phyloP scores from a whole-genome alignment of 768 basidiomycete species.

The Leccinum incarnatum region DNA sequence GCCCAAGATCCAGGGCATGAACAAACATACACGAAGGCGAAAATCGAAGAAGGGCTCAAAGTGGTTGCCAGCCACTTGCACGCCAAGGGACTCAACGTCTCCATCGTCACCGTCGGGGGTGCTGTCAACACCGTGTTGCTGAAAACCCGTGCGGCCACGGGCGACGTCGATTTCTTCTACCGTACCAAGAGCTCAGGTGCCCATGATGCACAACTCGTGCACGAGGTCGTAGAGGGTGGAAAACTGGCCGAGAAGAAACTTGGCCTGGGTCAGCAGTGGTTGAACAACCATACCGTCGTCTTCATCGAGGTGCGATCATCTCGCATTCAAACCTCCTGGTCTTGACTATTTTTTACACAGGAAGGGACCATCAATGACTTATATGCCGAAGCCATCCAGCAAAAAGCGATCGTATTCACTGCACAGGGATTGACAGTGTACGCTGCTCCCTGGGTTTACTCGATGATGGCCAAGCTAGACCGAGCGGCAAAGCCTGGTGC shows the following conservation, averaged over 20 bases:
- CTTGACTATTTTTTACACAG: background rate
- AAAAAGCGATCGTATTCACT: constrained; percentile 3
- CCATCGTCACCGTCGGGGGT: constrained; percentile 9
- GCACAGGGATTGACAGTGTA: constrained; percentile 12
- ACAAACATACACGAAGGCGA: constrained; percentile 3
- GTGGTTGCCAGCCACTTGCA: constrained; percentile 3
- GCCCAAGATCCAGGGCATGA: background rate
- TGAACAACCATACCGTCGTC: constrained; percentile 9
- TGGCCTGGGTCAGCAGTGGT: constrained; percentile 3
- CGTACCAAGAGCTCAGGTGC: background rate
- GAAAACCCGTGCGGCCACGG: constrained; percentile 5
- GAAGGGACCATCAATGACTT: background rate
- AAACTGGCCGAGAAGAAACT: background rate
- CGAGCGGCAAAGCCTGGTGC: constrained; percentile 6
- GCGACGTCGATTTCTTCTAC: constrained; percentile 14
- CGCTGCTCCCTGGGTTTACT: constrained; percentile 11
- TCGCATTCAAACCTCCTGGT: background rate
- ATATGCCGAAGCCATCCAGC: constrained; percentile 1
- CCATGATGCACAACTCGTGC: background rate
- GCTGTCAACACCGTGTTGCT: constrained; percentile 10
- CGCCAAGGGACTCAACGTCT: constrained; percentile 1
- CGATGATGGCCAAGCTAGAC: constrained; percentile 10
- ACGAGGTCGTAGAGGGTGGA: background rate
- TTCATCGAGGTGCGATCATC: constrained; percentile 5
- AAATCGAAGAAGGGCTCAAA: constrained; percentile 3